Evolutionary conservation across 352 stramenopile genomes (phyloP).

Genomic region (Phytopythium oedochilum): DNA sequence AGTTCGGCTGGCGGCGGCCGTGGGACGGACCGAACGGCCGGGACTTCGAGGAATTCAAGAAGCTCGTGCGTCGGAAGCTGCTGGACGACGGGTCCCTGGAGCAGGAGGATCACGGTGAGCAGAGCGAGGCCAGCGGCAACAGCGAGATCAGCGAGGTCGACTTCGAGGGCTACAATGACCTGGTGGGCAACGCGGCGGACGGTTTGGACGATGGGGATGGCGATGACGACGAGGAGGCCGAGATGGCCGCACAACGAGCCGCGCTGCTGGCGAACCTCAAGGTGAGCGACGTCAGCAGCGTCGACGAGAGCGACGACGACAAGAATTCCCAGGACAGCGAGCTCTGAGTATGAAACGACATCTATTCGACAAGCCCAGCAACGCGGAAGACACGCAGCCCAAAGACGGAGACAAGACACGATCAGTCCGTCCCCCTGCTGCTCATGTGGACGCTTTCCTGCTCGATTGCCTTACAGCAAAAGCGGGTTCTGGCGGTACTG

Average conservation of each 20-base stretch:
- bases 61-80: slow-evolving; percentile 33
- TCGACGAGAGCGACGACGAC: slow-evolving; percentile 22
- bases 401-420: slow-evolving; percentile 11
- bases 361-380: slow-evolving; percentile 22
- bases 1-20: slow-evolving; percentile 46
- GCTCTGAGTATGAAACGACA: slow-evolving; percentile 27
- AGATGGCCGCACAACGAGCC: slow-evolving; percentile 13
- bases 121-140: slow-evolving; percentile 33
- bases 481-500: slow-evolving; percentile 8
- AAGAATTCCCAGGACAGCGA: slow-evolving; percentile 57
- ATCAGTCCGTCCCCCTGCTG: slow-evolving; percentile 2
- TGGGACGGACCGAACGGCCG: slow-evolving; percentile 59
- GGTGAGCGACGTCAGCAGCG: slow-evolving; percentile 45
- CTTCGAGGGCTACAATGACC: slow-evolving; percentile 60
- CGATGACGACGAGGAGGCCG: slow-evolving; percentile 19
- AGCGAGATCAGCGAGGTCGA: slow-evolving; percentile 74
- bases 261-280: slow-evolving; percentile 20
- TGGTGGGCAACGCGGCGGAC: slow-evolving; percentile 24
- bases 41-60: slow-evolving; percentile 62
- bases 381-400: not conserved
- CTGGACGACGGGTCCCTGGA: slow-evolving; percentile 22
- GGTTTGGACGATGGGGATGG: slow-evolving; percentile 15
- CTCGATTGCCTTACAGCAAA: slow-evolving; percentile 3
- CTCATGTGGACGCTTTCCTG: slow-evolving; percentile 1
- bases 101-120: slow-evolving; percentile 14